phyloP scores from a whole-genome alignment of 495 filamentous ascomycete species.

The Penicillium soppii region DNA sequence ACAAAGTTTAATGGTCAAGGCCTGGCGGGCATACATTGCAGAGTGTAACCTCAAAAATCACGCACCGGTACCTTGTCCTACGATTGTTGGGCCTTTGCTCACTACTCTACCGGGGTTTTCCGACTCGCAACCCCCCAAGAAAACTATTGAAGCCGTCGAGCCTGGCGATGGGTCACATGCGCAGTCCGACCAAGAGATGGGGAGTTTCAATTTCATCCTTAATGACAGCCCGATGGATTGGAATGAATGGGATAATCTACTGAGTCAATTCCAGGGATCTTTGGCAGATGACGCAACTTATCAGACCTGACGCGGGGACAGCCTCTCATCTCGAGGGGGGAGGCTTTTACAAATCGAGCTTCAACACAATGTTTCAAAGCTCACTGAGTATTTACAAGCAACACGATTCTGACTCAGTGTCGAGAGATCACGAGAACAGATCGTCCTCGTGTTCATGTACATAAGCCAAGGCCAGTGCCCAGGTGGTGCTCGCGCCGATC shows the following conservation, averaged over 20 bases:
- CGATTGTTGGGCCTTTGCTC: slow-evolving; percentile 14
- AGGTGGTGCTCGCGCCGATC: slow-evolving; percentile 8
- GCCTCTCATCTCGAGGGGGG: background rate
- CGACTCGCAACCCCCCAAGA: background rate
- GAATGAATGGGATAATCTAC: slow-evolving; percentile 35
- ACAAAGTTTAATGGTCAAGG: slow-evolving; percentile 35
- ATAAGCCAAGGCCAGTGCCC: background rate
- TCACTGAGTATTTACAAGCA: no score
- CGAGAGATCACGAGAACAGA: background rate
- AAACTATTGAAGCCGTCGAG: background rate
- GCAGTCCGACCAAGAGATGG: slow-evolving; percentile 1
- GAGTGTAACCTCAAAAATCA: slow-evolving; percentile 23
- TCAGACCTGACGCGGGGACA: background rate
- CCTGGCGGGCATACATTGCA: slow-evolving; percentile 32
- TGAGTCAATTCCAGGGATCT: slow-evolving; percentile 30
- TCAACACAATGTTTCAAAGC: background rate
- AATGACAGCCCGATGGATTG: slow-evolving; percentile 31
- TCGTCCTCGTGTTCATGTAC: background rate
- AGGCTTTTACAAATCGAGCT: background rate
- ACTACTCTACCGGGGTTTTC: background rate
- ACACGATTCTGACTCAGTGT: no score
- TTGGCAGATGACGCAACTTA: slow-evolving; percentile 19
- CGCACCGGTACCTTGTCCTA: slow-evolving; percentile 25
- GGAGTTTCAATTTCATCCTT: slow-evolving; percentile 14
- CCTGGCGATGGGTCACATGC: background rate